phyloP scores from a whole-genome alignment of 495 filamentous ascomycete species.

The Pseudoneurospora amorphoporcata region DNA sequence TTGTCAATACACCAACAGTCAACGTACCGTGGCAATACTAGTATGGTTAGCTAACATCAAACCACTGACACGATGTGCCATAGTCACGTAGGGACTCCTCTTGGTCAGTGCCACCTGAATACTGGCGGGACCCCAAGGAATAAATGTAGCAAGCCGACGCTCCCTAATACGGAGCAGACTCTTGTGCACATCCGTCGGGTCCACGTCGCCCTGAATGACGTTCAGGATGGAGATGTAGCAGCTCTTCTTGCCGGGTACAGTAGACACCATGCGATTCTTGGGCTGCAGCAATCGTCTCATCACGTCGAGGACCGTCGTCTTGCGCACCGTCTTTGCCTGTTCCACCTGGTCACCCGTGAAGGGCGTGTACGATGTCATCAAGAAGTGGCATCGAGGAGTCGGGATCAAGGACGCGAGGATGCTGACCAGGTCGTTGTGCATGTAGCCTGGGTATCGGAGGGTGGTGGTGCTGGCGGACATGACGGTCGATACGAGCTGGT shows the following conservation, averaged over 20 bases:
- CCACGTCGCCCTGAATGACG: slow-evolving; percentile 96
- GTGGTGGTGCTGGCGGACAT: slow-evolving; percentile 98
- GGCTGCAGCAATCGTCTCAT: slow-evolving; percentile 93
- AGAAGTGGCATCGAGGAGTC: slow-evolving; percentile 91
- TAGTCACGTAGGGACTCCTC: slow-evolving; percentile 86
- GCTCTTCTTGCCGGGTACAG: slow-evolving; percentile 87
- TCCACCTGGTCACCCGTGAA: slow-evolving; percentile 94
- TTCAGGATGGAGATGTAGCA: slow-evolving; percentile 99
- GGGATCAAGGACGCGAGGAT: slow-evolving; percentile 94
- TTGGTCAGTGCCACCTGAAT: slow-evolving; percentile 96
- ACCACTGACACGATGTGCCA: slow-evolving; percentile 86
- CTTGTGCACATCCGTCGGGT: slow-evolving; percentile 96
- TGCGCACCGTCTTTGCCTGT: slow-evolving; percentile 91
- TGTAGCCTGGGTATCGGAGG: slow-evolving; percentile 92
- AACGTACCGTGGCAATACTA: slow-evolving; percentile 73
- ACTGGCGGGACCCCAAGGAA: slow-evolving; percentile 96
- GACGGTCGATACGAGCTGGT: slow-evolving; percentile 93
- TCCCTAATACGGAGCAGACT: slow-evolving; percentile 92
- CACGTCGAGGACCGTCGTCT: slow-evolving; percentile 94
- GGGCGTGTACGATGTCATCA: slow-evolving; percentile 95
- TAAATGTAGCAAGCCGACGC: slow-evolving; percentile 87
- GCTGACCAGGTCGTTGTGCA: slow-evolving; percentile 98
- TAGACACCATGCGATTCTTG: slow-evolving; percentile 98
- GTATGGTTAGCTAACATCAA: slow-evolving; percentile 98
- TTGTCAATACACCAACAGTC: background rate